Evolutionary conservation across 2,329 filamentous ascomycete genomes (phyloP).

Genomic region (Eurotiales sp.): DNA sequence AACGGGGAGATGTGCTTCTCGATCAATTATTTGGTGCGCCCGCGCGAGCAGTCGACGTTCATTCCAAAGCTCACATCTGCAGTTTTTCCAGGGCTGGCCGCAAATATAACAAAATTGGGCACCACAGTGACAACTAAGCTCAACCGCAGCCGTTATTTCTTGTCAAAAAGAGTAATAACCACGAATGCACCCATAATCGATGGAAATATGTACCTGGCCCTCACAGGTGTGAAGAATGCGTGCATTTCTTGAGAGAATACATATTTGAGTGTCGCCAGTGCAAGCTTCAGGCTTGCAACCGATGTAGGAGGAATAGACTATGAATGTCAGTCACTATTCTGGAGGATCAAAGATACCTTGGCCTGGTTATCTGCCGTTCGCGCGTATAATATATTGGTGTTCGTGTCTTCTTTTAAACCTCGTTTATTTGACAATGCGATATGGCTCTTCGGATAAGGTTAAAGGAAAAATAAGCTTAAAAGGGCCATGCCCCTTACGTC

Average conservation of each 20-base stretch:
- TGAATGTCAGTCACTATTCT: too few species aligned
- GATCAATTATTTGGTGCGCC: constrained; percentile 30
- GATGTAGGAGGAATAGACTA: constrained; percentile 47
- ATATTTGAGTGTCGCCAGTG: constrained; percentile 50
- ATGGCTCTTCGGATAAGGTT: too few species aligned
- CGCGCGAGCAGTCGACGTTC: constrained; percentile 33
- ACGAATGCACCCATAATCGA: constrained; percentile 38
- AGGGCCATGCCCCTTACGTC: too few species aligned
- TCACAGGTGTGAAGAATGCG: constrained; percentile 45
- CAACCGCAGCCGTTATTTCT: background rate
- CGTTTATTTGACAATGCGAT: too few species aligned
- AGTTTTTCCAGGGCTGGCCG: constrained; percentile 41
- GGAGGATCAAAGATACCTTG: too few species aligned
- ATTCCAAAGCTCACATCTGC: constrained; percentile 38
- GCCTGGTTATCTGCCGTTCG: too few species aligned
- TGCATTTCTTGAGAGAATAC: constrained; percentile 34
- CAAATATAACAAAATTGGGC: constrained; percentile 53
- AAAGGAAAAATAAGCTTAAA: too few species aligned
- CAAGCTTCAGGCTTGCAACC: constrained; percentile 43
- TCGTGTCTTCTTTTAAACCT: too few species aligned
- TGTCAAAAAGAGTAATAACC: constrained; percentile 24
- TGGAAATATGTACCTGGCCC: constrained; percentile 37
- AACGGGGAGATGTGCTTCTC: constrained; percentile 14
- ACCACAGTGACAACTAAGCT: too few species aligned
- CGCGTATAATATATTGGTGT: too few species aligned